Evolutionary conservation across 140 eudicot genomes (phyloP).

Genomic region (Oenanthe javanica): DNA sequence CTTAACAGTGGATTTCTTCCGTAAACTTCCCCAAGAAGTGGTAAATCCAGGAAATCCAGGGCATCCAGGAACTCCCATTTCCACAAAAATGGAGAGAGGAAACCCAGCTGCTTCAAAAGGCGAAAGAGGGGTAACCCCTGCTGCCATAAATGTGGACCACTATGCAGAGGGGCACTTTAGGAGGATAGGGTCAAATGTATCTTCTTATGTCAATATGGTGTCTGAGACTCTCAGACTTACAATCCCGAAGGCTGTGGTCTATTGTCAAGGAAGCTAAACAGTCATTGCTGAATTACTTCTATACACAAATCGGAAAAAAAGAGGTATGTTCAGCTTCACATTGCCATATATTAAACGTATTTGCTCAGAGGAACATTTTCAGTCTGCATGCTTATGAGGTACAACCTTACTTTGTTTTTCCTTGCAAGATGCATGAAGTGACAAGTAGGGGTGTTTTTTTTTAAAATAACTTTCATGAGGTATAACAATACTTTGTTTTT

Average conservation of each 20-base stretch:
- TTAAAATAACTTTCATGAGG: neutral
- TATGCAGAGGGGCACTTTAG: constrained; percentile 76
- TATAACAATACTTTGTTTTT: too few species aligned
- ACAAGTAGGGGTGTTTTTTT: neutral
- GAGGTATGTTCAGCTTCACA: constrained; percentile 44
- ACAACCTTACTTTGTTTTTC: neutral
- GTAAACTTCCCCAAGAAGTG: constrained; percentile 80
- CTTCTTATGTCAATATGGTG: constrained; percentile 66
- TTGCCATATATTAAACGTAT: neutral
- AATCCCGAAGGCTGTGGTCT: constrained; percentile 85
- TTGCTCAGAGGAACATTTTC: neutral
- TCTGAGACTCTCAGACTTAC: constrained; percentile 59
- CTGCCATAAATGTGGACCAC: constrained; percentile 44
- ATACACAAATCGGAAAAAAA: constrained; percentile 59
- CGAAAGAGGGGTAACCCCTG: constrained; percentile 15
- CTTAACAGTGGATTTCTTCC: constrained; percentile 81
- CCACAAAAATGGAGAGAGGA: constrained; percentile 12
- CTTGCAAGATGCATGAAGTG: neutral
- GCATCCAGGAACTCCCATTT: constrained; percentile 19
- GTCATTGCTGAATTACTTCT: constrained; percentile 58
- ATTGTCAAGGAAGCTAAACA: constrained; percentile 85
- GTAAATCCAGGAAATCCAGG: constrained; percentile 18
- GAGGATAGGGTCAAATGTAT: constrained; percentile 86
- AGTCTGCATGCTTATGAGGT: neutral
- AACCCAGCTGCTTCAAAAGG: constrained; percentile 27